These are phyloP conservation scores for Neopestalotiopsis sp. DNA, from an alignment of 2,329 filamentous ascomycete species.

Conservation along the genomic window DNA sequence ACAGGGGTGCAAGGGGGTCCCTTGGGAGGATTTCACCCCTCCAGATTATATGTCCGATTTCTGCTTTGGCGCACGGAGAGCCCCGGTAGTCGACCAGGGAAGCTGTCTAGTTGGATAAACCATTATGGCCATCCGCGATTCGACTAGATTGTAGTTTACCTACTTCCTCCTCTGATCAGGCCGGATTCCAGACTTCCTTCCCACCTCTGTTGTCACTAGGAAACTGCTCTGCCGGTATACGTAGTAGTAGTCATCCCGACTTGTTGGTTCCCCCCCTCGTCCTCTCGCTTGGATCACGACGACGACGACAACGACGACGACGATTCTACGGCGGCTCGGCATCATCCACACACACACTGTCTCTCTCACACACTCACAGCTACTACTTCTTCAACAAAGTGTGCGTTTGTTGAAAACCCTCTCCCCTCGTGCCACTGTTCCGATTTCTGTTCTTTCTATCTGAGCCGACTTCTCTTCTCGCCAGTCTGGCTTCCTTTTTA, in stretches of 20 bases:
- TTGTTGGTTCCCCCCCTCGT: conserved; percentile 19
- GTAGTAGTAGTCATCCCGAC: background rate
- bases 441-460: background rate
- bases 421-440: background rate
- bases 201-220: conserved; percentile 25
- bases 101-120: conserved; percentile 30
- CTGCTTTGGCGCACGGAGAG: conserved; percentile 51
- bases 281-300: background rate
- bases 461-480: background rate
- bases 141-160: conserved; percentile 28
- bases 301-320: conserved; percentile 1
- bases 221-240: conserved; percentile 7
- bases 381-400: conserved; percentile 11
- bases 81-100: conserved; percentile 39
- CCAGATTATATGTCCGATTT: conserved; percentile 55
- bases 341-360: background rate
- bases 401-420: background rate
- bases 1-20: conserved; percentile 37
- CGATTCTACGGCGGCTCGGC: background rate
- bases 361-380: conserved; percentile 1
- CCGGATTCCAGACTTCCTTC: conserved; percentile 31
- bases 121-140: conserved; percentile 29
- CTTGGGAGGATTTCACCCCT: conserved; percentile 39
- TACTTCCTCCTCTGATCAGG: conserved; percentile 31
- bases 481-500: conserved; percentile 31